Evolutionary conservation across 2,329 filamentous ascomycete genomes (phyloP).

Genomic region (Tricladium varicosporioides): DNA sequence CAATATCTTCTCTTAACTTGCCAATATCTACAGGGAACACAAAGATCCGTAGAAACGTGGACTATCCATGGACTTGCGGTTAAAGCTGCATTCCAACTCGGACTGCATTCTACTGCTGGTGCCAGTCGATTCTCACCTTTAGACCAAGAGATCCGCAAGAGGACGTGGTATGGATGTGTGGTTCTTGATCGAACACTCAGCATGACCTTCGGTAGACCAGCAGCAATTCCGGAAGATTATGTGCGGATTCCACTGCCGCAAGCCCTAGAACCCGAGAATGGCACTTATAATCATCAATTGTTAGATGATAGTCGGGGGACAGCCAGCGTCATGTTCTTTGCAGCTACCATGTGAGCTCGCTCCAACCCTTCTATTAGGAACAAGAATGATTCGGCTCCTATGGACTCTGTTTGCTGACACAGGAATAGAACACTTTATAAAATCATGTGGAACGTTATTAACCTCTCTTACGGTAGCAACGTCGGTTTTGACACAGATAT

Average conservation of each 20-base stretch:
- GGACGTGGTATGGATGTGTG: slow-evolving; percentile 50
- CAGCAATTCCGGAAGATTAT: slow-evolving; percentile 44
- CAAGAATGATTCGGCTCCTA: too few relatives aligned
- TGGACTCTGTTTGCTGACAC: neutral
- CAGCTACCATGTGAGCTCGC: slow-evolving; percentile 35
- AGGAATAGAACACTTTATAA: slow-evolving; percentile 34
- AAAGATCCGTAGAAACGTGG: slow-evolving; percentile 53
- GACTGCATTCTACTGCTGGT: slow-evolving; percentile 45
- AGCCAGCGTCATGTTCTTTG: slow-evolving; percentile 32
- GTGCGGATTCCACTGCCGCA: slow-evolving; percentile 39
- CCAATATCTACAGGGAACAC: slow-evolving; percentile 53
- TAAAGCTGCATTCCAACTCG: slow-evolving; percentile 49
- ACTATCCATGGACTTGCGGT: slow-evolving; percentile 51
- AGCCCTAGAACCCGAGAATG: neutral
- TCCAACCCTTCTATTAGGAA: too few relatives aligned
- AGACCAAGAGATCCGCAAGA: slow-evolving; percentile 46
- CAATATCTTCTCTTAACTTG: slow-evolving; percentile 48
- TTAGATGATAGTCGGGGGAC: neutral
- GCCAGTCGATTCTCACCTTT: slow-evolving; percentile 37
- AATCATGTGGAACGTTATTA: slow-evolving; percentile 38
- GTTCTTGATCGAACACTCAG: slow-evolving; percentile 39
- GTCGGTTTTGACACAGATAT: slow-evolving; percentile 36
- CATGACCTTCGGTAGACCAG: slow-evolving; percentile 51
- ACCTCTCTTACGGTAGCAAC: slow-evolving; percentile 44
- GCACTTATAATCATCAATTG: slow-evolving; percentile 14